These are phyloP conservation scores for Bryoglossum gracile DNA, from an alignment of 495 filamentous ascomycete species.

Conservation along the genomic window DNA sequence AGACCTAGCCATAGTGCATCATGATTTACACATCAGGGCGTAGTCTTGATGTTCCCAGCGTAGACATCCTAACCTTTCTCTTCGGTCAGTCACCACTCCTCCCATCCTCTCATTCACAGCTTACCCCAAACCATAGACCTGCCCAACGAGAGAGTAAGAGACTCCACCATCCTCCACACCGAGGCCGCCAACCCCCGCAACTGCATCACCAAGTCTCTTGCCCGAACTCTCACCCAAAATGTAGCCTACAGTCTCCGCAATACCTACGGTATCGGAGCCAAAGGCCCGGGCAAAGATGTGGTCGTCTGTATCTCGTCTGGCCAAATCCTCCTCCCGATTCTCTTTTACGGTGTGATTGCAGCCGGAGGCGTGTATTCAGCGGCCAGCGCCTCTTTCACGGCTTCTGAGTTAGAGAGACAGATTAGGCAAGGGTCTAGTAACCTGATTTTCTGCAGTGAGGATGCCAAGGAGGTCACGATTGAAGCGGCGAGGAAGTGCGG, in stretches of 20 bases:
- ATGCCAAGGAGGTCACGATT: slow-evolving; percentile 41
- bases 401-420: slow-evolving; percentile 37
- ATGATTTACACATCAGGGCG: no score
- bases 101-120: not conserved
- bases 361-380: slow-evolving; percentile 45
- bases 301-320: slow-evolving; percentile 44
- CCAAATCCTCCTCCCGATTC: slow-evolving; percentile 36
- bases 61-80: slow-evolving; percentile 9
- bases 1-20: no score
- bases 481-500: slow-evolving; percentile 60
- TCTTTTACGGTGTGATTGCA: slow-evolving; percentile 43
- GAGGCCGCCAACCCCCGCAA: slow-evolving; percentile 42
- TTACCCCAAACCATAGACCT: slow-evolving; percentile 3
- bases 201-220: slow-evolving; percentile 39
- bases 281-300: slow-evolving; percentile 42
- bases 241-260: slow-evolving; percentile 40
- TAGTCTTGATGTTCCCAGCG: slow-evolving; percentile 2
- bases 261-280: slow-evolving; percentile 38
- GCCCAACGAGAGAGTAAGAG: slow-evolving; percentile 14
- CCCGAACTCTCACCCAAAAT: slow-evolving; percentile 35
- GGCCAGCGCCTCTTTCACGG: slow-evolving; percentile 34
- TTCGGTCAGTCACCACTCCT: slow-evolving; percentile 4
- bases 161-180: slow-evolving; percentile 33
- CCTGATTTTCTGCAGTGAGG: slow-evolving; percentile 28
- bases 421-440: slow-evolving; percentile 25